Evolutionary conservation across 1,284 basidiomycete species (phyloP).

Genomic region (Ganoderma leucocontextum): DNA sequence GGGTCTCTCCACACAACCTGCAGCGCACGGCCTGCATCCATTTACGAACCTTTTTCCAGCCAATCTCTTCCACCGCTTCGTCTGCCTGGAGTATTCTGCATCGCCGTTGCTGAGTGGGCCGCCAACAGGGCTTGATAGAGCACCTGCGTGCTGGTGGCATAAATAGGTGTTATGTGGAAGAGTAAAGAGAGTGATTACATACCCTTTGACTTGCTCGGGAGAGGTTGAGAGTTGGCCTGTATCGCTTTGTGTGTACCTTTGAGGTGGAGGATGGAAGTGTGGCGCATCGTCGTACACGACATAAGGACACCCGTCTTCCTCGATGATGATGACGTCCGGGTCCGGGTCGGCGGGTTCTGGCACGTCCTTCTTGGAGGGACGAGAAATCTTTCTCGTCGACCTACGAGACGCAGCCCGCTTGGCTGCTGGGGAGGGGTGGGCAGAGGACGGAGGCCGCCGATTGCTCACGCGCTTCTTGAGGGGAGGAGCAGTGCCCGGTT

Average conservation of each 20-base stretch:
- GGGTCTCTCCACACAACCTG: neutral
- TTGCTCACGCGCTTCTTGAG: neutral
- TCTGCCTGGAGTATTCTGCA: neutral
- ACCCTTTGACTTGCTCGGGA: neutral
- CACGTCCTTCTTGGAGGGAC: neutral
- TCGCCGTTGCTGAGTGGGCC: neutral
- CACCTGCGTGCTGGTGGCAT: neutral
- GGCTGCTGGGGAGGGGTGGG: neutral
- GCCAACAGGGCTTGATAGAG: neutral
- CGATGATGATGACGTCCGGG: neutral
- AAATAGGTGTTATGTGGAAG: neutral
- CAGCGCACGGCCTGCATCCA: constrained; percentile 5
- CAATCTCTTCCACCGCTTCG: neutral
- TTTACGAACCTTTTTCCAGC: neutral
- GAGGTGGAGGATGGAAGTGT: constrained; percentile 4
- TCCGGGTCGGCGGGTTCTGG: neutral
- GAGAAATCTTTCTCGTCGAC: neutral
- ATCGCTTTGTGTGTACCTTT: neutral
- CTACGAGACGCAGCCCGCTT: neutral
- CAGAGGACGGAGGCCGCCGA: neutral
- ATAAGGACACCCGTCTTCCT: neutral
- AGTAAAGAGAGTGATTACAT: neutral
- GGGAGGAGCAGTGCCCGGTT: neutral
- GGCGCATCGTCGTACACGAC: constrained; percentile 1
- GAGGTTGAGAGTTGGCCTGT: neutral